Base-by-base conservation (phyloP, 306 rosid species). In the Vigna hirtella region DNA sequence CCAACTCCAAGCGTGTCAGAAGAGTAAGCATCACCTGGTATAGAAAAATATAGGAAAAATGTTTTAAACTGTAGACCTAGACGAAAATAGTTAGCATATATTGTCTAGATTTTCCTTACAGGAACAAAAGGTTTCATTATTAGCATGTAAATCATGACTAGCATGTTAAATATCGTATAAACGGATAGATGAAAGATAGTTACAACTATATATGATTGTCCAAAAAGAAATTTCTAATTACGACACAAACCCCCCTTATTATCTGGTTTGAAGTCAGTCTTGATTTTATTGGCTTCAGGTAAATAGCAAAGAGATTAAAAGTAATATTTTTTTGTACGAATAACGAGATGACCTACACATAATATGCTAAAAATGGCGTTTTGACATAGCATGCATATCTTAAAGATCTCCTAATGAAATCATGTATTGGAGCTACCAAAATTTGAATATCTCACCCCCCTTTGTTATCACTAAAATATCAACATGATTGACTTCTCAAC, bases 1-100 rank as follows among this genome's bases (percentile, higher is more conserved):
- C 95, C 91, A 92, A 82, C 81, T 94, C 98, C 92, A 94, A 91
- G 90, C 88, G 91, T 20, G 98, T 94, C 79, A 94, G 76, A 86
- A 94, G 77, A 22, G 98, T 94, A 82, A 90, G 89, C 87, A 94
- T 89, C 82, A 92, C 98, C 98, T 94, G 88, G 79, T 47, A 78
- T 68, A 81, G 71, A 51, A 83, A 78, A 68, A 52, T 22, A 66
- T 70, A 52, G 77, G 75, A 63, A 76, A 72, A 52, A 34, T 22
- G 40, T 69, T 49, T 71, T 67, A 70, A 64, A 6, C 12, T 43
- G 84, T 24, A 79, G 74, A 59, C 68, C 28, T 69, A 77, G 73
- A 65, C 72, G 66, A 48, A n/a, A 70, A 81, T 67, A 69, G 56
- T 63, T 30, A 16, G 13, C 18, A 5, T 17, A 72, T 77, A 55